Evolutionary conservation across 768 basidiomycete species (phyloP).

Genomic region (Sporobolomyces phaffii): DNA sequence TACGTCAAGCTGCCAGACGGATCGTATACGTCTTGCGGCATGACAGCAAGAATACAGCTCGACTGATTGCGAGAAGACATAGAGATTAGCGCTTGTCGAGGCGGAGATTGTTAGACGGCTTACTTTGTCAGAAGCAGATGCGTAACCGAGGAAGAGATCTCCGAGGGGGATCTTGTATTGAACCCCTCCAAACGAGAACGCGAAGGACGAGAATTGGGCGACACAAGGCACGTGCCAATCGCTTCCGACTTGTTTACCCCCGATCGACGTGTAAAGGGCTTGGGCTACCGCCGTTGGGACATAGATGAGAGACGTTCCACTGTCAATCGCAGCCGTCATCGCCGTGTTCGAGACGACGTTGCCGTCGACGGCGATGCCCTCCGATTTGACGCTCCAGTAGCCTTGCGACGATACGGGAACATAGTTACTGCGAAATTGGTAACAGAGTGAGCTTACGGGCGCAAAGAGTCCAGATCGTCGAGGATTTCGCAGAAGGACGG

Average conservation of each 20-base stretch:
- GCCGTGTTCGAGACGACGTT: slow-evolving; percentile 25
- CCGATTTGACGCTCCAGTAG: slow-evolving; percentile 27
- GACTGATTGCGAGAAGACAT: too few species aligned
- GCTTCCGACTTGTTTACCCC: slow-evolving; percentile 21
- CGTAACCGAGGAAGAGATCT: slow-evolving; percentile 34
- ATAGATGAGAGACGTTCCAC: slow-evolving; percentile 41
- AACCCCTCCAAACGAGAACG: slow-evolving; percentile 23
- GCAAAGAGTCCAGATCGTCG: too few species aligned
- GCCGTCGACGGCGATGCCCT: slow-evolving; percentile 32
- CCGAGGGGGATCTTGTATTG: slow-evolving; percentile 33
- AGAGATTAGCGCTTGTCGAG: too few species aligned
- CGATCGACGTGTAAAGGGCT: slow-evolving; percentile 29
- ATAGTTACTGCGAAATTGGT: slow-evolving; percentile 5
- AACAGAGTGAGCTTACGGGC: too few species aligned
- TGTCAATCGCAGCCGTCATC: slow-evolving; percentile 40
- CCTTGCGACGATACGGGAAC: slow-evolving; percentile 25
- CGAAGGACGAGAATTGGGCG: slow-evolving; percentile 22
- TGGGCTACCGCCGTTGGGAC: slow-evolving; percentile 24
- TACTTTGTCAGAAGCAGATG: too few species aligned
- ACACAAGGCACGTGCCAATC: slow-evolving; percentile 36
- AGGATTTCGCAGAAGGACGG: too few species aligned
- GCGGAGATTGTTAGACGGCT: too few species aligned
- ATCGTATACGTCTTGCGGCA: slow-evolving; percentile 30
- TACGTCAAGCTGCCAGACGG: slow-evolving; percentile 16
- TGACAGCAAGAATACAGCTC: slow-evolving; percentile 35